Percentiles rank a stretch among this genome's conserved stretches.
These are phyloP conservation scores for Fraxinus angustifolia DNA, from an alignment of 305 asterid species.

Conservation along the genomic window DNA sequence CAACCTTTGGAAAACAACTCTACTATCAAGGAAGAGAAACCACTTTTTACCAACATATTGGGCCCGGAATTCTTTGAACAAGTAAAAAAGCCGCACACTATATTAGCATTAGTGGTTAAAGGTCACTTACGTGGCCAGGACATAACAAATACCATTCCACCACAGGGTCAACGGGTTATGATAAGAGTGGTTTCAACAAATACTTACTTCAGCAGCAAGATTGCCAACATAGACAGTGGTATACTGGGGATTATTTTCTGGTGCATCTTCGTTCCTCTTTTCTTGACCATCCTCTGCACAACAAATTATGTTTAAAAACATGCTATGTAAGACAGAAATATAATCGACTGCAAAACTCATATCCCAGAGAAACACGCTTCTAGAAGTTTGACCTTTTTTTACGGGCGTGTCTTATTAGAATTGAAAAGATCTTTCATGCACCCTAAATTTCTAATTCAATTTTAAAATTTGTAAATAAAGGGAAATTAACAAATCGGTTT, in stretches of 20 bases:
- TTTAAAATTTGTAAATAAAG: background rate
- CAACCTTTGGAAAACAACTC: no score
- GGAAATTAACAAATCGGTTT: background rate
- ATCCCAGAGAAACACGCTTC: background rate
- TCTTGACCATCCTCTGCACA: conserved; percentile 76
- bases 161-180: background rate
- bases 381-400: background rate
- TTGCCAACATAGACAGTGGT: conserved; percentile 95
- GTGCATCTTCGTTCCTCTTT: conserved; percentile 62
- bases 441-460: background rate
- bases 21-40: no score
- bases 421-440: background rate
- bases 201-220: conserved; percentile 80
- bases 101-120: no score
- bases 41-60: no score
- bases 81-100: no score
- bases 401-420: background rate
- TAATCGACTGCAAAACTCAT: background rate
- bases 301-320: conserved; percentile 1
- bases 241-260: conserved; percentile 80
- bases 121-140: background rate
- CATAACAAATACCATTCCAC: background rate
- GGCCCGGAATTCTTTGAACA: no score
- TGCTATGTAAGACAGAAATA: background rate
- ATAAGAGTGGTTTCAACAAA: background rate